A percentile compares a stretch with the other conserved stretches of the same genome.
These are phyloP conservation scores for Hypomontagnella monticulosa DNA, from an alignment of 495 filamentous ascomycete genomes.

Conservation along the genomic window DNA sequence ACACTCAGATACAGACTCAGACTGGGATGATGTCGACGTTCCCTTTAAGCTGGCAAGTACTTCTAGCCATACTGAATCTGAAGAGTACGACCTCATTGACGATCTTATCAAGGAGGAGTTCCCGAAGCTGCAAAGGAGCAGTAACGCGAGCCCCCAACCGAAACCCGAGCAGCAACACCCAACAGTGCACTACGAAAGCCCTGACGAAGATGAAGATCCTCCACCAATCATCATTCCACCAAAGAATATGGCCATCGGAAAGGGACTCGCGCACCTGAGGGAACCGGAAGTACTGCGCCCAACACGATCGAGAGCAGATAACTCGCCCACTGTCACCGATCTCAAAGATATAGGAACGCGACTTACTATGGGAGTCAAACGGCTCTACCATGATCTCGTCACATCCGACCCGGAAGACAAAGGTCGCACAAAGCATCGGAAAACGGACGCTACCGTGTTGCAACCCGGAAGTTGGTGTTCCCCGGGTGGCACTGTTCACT, in stretches of 20 bases:
- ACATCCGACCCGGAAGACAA: not conserved
- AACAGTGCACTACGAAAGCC: not conserved
- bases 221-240: conserved; percentile 36
- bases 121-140: conserved; percentile 15
- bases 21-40: conserved; percentile 34
- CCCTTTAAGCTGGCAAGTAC: not conserved
- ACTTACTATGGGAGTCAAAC: not conserved
- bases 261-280: not conserved
- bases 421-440: conserved; percentile 4
- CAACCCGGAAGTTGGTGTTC: not conserved
- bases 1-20: conserved; percentile 10
- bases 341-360: not conserved
- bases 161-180: not conserved
- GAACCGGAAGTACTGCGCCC: not conserved
- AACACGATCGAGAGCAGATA: not conserved
- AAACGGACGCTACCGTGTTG: not conserved
- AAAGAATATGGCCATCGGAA: conserved; percentile 33
- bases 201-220: conserved; percentile 3
- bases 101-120: conserved; percentile 32
- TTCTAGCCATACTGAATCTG: not conserved
- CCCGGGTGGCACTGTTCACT: not conserved
- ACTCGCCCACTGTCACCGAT: not conserved
- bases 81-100: conserved; percentile 29
- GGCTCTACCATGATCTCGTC: not conserved
- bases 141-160: not conserved